phyloP scores from a whole-genome alignment of 2,329 filamentous ascomycete species.

The Fusarium albosuccineum region DNA sequence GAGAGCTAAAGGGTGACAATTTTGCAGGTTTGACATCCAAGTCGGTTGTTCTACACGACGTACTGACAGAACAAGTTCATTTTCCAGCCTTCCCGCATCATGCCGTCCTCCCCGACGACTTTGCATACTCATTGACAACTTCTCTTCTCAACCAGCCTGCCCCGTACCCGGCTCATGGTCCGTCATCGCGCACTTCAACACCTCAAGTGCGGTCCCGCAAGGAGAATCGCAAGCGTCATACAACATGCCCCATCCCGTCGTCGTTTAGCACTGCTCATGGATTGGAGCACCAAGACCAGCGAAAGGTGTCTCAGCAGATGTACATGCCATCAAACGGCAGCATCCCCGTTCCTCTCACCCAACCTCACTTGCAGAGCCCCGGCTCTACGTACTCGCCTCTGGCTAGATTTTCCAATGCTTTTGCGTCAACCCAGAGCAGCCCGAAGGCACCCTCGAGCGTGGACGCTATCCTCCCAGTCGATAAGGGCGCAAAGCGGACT shows the following conservation, averaged over 20 bases:
- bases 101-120: slow-evolving; percentile 47
- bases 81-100: slow-evolving; percentile 39
- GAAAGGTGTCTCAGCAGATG: slow-evolving; percentile 57
- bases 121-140: slow-evolving; percentile 60
- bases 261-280: slow-evolving; percentile 22
- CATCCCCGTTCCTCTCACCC: slow-evolving; percentile 27
- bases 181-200: slow-evolving; percentile 49
- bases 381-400: slow-evolving; percentile 18
- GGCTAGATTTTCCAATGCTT: slow-evolving; percentile 9
- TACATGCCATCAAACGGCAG: slow-evolving; percentile 46
- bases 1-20: slow-evolving; percentile 20
- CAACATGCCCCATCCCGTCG: slow-evolving; percentile 19
- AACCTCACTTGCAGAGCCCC: slow-evolving; percentile 32
- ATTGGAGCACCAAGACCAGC: slow-evolving; percentile 51
- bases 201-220: slow-evolving; percentile 60
- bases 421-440: slow-evolving; percentile 25
- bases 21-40: slow-evolving; percentile 32
- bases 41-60: not conserved
- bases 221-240: slow-evolving; percentile 53
- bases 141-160: slow-evolving; percentile 64
- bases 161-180: slow-evolving; percentile 51
- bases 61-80: slow-evolving; percentile 26
- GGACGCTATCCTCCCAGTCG: slow-evolving; percentile 29
- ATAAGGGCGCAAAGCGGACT: slow-evolving; percentile 60
- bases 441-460: slow-evolving; percentile 23